These are phyloP conservation scores for Albifimbria verrucaria DNA, from an alignment of 2,329 filamentous ascomycete species.

Conservation along the genomic window DNA sequence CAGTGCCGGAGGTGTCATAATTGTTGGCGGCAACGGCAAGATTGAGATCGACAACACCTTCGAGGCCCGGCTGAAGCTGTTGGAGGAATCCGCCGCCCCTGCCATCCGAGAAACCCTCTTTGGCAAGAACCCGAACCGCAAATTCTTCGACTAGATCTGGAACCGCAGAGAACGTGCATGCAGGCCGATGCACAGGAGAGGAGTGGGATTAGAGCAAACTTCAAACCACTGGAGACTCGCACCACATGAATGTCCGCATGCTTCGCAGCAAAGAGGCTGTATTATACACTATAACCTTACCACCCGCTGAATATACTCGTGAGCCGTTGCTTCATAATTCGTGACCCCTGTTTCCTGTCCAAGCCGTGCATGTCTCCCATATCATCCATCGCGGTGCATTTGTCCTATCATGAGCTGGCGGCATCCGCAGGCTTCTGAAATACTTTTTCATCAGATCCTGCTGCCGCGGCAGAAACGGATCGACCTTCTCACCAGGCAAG, in stretches of 20 bases:
- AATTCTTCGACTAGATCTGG: constrained; percentile 75
- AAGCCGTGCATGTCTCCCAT: no score
- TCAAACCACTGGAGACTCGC: constrained; percentile 17
- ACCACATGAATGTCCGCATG: constrained; percentile 20
- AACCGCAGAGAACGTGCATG: background rate
- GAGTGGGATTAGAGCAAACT: constrained; percentile 9
- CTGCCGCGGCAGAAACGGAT: constrained; percentile 39
- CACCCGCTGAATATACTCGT: background rate
- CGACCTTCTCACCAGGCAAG: constrained; percentile 27
- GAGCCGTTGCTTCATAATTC: background rate
- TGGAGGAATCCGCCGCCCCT: constrained; percentile 82
- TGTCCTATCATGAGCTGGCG: constrained; percentile 1
- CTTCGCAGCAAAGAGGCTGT: constrained; percentile 32
- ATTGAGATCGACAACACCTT: constrained; percentile 99
- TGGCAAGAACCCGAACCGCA: constrained; percentile 91
- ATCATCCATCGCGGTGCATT: background rate
- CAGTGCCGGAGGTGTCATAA: constrained; percentile 78
- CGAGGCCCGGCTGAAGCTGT: constrained; percentile 80
- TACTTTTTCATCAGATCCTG: constrained; percentile 50
- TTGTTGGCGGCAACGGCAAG: constrained; percentile 82
- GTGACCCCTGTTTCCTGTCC: background rate
- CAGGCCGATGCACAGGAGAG: constrained; percentile 6
- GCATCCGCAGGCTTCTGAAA: constrained; percentile 28
- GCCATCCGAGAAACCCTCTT: constrained; percentile 83
- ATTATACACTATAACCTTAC: constrained; percentile 17